Conservation (phyloP, 257 asterid species). For the Nyctanthes arbortristis region DNA sequence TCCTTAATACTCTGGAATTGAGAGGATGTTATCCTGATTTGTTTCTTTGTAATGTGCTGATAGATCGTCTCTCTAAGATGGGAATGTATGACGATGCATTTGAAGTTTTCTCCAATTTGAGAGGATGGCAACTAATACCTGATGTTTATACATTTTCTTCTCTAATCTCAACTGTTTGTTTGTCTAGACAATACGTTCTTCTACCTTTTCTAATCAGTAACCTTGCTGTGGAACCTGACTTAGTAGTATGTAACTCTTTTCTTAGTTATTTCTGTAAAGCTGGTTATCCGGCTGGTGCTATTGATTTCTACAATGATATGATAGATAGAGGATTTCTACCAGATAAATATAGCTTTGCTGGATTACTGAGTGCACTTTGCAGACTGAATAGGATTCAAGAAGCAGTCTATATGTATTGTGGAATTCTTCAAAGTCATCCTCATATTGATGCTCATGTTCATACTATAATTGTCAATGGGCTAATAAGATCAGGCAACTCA, state of each 20-base stretch:
- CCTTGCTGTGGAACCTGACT: slow-evolving; percentile 58
- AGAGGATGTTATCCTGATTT: slow-evolving; percentile 66
- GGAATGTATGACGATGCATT: slow-evolving; percentile 64
- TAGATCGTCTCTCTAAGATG: slow-evolving; percentile 66
- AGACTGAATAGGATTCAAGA: slow-evolving; percentile 46
- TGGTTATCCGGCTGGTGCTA: slow-evolving; percentile 59
- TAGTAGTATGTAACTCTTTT: slow-evolving; percentile 70
- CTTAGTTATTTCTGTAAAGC: slow-evolving; percentile 68
- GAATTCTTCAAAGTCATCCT: slow-evolving; percentile 41
- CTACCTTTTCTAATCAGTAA: slow-evolving; percentile 65
- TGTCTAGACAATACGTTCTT: slow-evolving; percentile 51
- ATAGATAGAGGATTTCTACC: slow-evolving; percentile 61
- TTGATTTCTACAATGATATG: slow-evolving; percentile 72
- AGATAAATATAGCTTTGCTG: slow-evolving; percentile 70
- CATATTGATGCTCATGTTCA: too few species aligned
- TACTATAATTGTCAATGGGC: slow-evolving; percentile 61
- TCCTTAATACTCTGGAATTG: slow-evolving; percentile 44
- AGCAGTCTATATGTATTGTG: slow-evolving; percentile 58
- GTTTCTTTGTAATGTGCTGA: slow-evolving; percentile 66
- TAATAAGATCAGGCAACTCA: slow-evolving; percentile 50
- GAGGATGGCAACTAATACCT: slow-evolving; percentile 49
- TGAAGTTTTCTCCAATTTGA: slow-evolving; percentile 52
- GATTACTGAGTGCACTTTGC: slow-evolving; percentile 58
- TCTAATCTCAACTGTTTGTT: slow-evolving; percentile 53
- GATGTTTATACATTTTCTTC: slow-evolving; percentile 73